phyloP scores from a whole-genome alignment of 2,329 filamentous ascomycete species.

The Ceratocystis diversiconidia region DNA sequence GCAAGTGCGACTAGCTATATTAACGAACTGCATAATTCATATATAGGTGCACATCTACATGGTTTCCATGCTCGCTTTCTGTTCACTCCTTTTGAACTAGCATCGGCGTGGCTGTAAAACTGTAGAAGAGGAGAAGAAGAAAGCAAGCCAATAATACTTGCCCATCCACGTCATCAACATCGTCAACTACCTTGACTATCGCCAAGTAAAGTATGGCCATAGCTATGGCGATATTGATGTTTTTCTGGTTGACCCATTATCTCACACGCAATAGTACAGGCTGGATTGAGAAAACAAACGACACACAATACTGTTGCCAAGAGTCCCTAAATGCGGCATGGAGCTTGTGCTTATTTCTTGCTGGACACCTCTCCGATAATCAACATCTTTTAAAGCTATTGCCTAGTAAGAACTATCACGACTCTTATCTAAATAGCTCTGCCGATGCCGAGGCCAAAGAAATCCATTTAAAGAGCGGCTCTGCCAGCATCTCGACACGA shows the following conservation, averaged over 20 bases:
- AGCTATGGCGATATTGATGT: neutral
- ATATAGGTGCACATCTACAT: too few species aligned
- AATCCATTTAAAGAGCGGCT: neutral
- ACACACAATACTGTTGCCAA: neutral
- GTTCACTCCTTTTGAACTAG: too few species aligned
- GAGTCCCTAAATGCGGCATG: neutral
- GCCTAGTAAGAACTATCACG: neutral
- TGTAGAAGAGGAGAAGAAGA: too few species aligned
- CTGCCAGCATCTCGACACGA: neutral
- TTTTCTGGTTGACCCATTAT: neutral
- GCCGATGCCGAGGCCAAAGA: neutral
- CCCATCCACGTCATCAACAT: too few species aligned
- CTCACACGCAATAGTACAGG: neutral
- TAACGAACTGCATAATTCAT: too few species aligned
- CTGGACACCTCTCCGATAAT: neutral
- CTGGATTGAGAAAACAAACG: neutral
- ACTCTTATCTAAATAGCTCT: neutral
- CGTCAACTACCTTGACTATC: too few species aligned
- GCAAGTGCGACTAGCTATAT: too few species aligned
- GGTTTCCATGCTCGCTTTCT: too few species aligned
- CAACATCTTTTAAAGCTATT: neutral
- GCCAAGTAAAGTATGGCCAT: too few species aligned
- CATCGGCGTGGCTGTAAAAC: too few species aligned
- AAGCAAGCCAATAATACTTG: too few species aligned
- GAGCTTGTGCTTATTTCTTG: neutral